A percentile compares a stretch with the other conserved stretches of the same genome.
These are phyloP conservation scores for Termitomyces sp. DNA, from an alignment of 768 basidiomycete genomes.

Conservation along the genomic window DNA sequence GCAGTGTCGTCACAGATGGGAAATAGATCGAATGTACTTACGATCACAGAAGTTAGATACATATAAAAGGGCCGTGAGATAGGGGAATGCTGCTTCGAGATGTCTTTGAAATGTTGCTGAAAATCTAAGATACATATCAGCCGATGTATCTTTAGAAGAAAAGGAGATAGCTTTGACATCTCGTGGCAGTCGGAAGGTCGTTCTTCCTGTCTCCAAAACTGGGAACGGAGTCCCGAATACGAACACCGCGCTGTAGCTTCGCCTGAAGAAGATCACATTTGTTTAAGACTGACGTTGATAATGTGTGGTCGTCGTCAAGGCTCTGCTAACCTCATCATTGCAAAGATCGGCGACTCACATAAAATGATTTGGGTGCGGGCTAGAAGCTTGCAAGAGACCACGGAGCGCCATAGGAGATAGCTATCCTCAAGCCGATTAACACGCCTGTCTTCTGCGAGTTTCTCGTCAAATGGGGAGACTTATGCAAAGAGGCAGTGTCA, in stretches of 20 bases:
- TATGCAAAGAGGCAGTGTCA: constrained; percentile 15
- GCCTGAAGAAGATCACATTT: constrained; percentile 70
- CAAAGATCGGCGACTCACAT: constrained; percentile 24
- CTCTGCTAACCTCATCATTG: neutral
- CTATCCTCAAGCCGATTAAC: constrained; percentile 79
- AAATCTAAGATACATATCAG: constrained; percentile 46
- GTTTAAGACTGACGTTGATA: constrained; percentile 42
- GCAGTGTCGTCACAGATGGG: neutral
- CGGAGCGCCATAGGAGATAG: constrained; percentile 69
- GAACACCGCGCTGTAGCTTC: constrained; percentile 63
- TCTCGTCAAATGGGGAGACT: constrained; percentile 81
- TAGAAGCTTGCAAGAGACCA: constrained; percentile 64
- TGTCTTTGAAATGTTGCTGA: constrained; percentile 76
- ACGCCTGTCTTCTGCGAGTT: constrained; percentile 59
- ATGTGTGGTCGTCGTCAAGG: neutral
- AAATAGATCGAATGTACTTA: constrained; percentile 30
- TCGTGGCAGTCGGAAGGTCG: constrained; percentile 60
- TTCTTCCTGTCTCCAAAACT: constrained; percentile 73
- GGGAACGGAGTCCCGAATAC: constrained; percentile 63
- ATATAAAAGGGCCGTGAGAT: constrained; percentile 62
- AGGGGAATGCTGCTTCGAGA: constrained; percentile 56
- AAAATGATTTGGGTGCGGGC: constrained; percentile 51
- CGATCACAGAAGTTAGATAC: constrained; percentile 74
- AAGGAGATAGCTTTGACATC: constrained; percentile 39
- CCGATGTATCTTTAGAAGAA: neutral